Percentiles rank a stretch among this genome's conserved stretches.
These are phyloP conservation scores for Craterostigma plantagineum DNA, from an alignment of 257 asterid genomes.

Conservation along the genomic window DNA sequence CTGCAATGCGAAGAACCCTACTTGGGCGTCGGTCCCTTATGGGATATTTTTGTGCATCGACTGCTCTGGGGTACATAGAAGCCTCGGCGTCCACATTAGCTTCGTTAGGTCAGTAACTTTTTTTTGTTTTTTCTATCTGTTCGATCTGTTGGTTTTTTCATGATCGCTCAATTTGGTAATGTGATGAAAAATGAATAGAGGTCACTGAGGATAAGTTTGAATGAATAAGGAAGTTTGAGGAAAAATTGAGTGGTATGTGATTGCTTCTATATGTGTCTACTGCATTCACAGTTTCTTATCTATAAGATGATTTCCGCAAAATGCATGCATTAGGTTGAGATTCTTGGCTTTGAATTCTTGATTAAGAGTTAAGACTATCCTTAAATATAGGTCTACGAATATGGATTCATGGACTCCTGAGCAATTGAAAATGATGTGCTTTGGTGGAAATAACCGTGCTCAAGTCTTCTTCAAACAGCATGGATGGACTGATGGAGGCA, in stretches of 20 bases:
- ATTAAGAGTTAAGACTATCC: conserved; percentile 30
- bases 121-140: background rate
- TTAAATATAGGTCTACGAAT: conserved; percentile 57
- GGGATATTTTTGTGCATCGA: conserved; percentile 94
- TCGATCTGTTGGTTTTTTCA: background rate
- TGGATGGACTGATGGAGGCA: conserved; percentile 96
- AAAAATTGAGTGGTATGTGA: too few species aligned
- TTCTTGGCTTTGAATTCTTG: background rate
- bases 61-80: conserved; percentile 86
- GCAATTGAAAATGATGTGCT: conserved; percentile 82
- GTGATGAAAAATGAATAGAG: background rate
- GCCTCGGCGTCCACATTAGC: conserved; percentile 92
- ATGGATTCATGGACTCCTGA: conserved; percentile 96
- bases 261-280: too few species aligned
- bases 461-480: conserved; percentile 92
- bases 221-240: too few species aligned
- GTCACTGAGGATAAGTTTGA: too few species aligned
- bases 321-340: background rate
- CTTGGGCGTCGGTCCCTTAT: conserved; percentile 97
- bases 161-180: background rate
- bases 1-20: conserved; percentile 88
- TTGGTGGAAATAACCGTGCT: conserved; percentile 95
- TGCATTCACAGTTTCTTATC: too few species aligned
- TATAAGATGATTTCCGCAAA: too few species aligned
- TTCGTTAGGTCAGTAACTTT: conserved; percentile 48